These are phyloP conservation scores for Triticum turgidum DNA, from an alignment of 176 grass and related monocot species.

Conservation along the genomic window DNA sequence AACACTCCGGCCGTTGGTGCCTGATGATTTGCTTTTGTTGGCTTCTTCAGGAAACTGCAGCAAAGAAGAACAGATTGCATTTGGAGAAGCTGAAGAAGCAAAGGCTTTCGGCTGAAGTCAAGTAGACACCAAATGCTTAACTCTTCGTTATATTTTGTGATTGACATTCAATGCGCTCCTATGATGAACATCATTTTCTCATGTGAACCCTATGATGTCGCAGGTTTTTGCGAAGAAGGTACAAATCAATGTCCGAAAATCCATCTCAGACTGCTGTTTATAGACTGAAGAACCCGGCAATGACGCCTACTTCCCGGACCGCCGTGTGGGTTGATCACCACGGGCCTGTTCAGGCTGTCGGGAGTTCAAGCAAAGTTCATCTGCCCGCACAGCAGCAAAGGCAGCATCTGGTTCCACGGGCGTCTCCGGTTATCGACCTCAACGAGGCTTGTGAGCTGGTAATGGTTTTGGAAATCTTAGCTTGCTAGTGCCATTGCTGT, in stretches of 20 bases:
- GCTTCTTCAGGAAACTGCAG: conserved; percentile 55
- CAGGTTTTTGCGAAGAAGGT: conserved; percentile 59
- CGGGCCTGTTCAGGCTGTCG: neutral
- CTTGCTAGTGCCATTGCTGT: neutral
- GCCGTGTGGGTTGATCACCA: neutral
- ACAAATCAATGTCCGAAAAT: conserved; percentile 40
- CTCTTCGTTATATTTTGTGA: neutral
- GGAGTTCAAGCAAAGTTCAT: conserved; percentile 30
- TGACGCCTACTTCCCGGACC: neutral
- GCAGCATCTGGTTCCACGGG: conserved; percentile 19
- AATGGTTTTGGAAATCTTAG: neutral
- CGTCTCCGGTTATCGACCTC: conserved; percentile 50
- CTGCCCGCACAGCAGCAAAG: neutral
- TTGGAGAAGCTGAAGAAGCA: conserved; percentile 40
- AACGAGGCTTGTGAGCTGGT: conserved; percentile 66
- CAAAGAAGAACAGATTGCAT: conserved; percentile 49
- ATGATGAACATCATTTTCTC: neutral
- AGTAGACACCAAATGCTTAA: conserved; percentile 31
- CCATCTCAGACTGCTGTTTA: conserved; percentile 41
- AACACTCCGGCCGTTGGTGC: neutral
- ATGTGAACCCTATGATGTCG: neutral
- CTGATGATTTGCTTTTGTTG: conserved; percentile 17
- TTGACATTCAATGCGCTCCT: too few relatives aligned
- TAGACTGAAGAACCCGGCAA: conserved; percentile 43
- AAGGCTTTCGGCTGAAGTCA: conserved; percentile 65